Evolutionary conservation across 1,284 basidiomycete genomes (phyloP).

Genomic region (Puccinia coronata): DNA sequence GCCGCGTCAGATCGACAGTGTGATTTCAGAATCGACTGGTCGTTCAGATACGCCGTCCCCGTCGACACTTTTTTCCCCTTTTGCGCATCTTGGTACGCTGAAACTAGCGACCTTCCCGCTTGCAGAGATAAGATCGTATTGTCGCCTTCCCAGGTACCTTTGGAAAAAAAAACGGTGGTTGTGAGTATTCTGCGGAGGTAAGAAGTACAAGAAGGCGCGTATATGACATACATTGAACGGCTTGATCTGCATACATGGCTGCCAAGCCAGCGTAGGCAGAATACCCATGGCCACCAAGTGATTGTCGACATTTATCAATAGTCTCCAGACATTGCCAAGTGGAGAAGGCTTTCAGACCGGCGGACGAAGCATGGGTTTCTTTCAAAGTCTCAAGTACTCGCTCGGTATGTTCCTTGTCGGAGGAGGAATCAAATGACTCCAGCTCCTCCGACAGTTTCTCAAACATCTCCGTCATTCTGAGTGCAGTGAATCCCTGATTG

Average conservation of each 20-base stretch:
- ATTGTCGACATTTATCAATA: constrained; percentile 65
- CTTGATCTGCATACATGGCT: constrained; percentile 64
- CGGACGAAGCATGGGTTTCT: constrained; percentile 66
- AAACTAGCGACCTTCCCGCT: constrained; percentile 57
- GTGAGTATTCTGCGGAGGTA: background rate
- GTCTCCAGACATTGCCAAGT: constrained; percentile 66
- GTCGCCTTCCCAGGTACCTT: constrained; percentile 58
- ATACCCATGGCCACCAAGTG: constrained; percentile 66
- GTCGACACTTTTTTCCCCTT: constrained; percentile 56
- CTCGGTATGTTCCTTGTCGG: constrained; percentile 58
- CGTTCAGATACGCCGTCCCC: constrained; percentile 56
- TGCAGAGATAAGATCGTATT: constrained; percentile 59
- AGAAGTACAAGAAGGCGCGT: constrained; percentile 24
- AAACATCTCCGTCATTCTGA: constrained; percentile 57
- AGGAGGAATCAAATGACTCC: constrained; percentile 62
- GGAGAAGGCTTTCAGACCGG: constrained; percentile 67
- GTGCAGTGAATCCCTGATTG: constrained; percentile 23
- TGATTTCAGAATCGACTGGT: constrained; percentile 54
- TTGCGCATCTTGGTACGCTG: constrained; percentile 56
- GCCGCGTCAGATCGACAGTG: constrained; percentile 55
- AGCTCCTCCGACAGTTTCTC: constrained; percentile 62
- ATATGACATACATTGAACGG: constrained; percentile 61
- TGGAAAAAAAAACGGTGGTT: background rate
- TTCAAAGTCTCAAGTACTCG: constrained; percentile 63
- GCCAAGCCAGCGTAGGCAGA: constrained; percentile 65